A percentile compares a stretch with the other conserved stretches of the same genome.
Conservation (phyloP, 352 stramenopile species). For the Pythium aquatile region DNA sequence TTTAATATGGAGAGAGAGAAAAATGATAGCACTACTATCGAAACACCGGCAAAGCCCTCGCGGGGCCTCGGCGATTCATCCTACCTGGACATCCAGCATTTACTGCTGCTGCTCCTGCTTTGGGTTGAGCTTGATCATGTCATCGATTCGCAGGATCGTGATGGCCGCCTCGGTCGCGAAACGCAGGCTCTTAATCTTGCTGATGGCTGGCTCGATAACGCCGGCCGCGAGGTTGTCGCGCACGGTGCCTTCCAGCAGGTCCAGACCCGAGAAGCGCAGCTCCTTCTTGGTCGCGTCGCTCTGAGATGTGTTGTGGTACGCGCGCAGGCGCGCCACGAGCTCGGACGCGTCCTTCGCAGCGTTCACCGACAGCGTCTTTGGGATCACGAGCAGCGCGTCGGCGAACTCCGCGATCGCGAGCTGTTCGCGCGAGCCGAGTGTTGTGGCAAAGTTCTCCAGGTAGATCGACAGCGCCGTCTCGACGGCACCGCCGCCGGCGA, state of each 20-base stretch:
- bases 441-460: conserved; percentile 98
- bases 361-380: conserved; percentile 99
- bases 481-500: conserved; percentile 97
- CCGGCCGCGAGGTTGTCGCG: conserved; percentile 95
- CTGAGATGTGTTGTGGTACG: conserved; percentile 96
- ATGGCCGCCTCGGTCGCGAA: conserved; percentile 99
- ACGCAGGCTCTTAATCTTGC: conserved; percentile 99
- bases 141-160: conserved; percentile 99
- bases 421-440: conserved; percentile 96
- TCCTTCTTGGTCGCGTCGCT: conserved; percentile 73
- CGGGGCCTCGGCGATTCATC: conserved; percentile 16
- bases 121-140: conserved; percentile 96
- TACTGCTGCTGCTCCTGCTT: conserved; percentile 85
- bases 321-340: conserved; percentile 95
- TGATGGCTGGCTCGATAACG: conserved; percentile 99
- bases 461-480: conserved; percentile 98
- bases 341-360: conserved; percentile 98
- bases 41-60: conserved; percentile 16
- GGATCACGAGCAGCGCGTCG: conserved; percentile 97
- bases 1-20: conserved; percentile 27
- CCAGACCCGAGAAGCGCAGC: conserved; percentile 92
- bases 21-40: conserved; percentile 29
- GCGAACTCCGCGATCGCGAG: conserved; percentile 99
- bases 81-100: conserved; percentile 15
- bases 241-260: conserved; percentile 95